Conservation (phyloP, 2,329 filamentous ascomycete species). For the Cyphellophora europaea region DNA sequence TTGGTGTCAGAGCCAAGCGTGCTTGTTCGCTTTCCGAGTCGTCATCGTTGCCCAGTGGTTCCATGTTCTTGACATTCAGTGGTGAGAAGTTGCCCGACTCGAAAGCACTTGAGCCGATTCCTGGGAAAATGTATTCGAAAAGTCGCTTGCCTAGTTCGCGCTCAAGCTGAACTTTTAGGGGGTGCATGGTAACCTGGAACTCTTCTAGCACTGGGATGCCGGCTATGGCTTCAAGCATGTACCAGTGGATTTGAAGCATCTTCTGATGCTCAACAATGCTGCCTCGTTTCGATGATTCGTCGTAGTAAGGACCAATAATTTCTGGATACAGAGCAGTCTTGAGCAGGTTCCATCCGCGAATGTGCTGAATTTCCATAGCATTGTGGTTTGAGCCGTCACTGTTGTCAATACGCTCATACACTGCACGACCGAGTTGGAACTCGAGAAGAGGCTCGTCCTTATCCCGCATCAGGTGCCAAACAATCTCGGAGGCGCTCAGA, state of each 20-base stretch:
- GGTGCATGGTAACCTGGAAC: conserved; percentile 89
- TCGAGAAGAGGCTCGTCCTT: conserved; percentile 82
- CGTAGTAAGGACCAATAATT: conserved; percentile 84
- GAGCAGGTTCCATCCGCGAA: conserved; percentile 82
- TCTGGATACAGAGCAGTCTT: conserved; percentile 88
- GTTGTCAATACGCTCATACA: conserved; percentile 93
- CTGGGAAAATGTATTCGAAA: conserved; percentile 96
- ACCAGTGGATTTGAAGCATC: conserved; percentile 93
- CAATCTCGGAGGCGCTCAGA: conserved; percentile 87
- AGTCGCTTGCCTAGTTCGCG: conserved; percentile 84
- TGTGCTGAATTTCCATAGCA: conserved; percentile 74
- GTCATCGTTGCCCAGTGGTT: conserved; percentile 33
- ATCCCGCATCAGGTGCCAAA: conserved; percentile 91
- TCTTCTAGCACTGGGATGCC: conserved; percentile 96
- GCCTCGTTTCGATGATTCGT: conserved; percentile 49
- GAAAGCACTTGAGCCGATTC: conserved; percentile 51
- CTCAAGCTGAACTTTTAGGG: conserved; percentile 88
- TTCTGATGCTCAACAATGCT: conserved; percentile 32
- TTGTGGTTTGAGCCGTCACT: conserved; percentile 96
- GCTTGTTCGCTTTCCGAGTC: conserved; percentile 40
- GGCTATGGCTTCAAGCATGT: conserved; percentile 96
- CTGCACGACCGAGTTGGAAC: conserved; percentile 80
- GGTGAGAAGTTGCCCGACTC: conserved; percentile 41
- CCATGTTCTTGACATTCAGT: conserved; percentile 43
- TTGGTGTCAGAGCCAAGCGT: conserved; percentile 24